phyloP scores from a whole-genome alignment of 768 basidiomycete genomes.

The Boletus fagicola region DNA sequence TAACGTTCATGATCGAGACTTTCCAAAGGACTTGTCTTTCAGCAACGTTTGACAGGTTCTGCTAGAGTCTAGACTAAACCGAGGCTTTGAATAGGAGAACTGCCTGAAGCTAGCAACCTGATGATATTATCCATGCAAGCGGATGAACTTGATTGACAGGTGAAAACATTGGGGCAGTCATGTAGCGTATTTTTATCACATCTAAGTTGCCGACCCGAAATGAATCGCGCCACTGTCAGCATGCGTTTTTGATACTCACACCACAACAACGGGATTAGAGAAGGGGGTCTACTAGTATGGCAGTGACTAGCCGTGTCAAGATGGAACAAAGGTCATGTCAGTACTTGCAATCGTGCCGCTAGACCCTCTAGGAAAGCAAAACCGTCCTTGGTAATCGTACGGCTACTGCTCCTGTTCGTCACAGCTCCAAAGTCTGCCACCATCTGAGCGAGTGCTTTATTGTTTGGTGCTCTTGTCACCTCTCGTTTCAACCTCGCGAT shows the following conservation, averaged over 20 bases:
- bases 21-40: neutral
- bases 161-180: conserved; percentile 1
- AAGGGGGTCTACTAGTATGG: too few relatives aligned
- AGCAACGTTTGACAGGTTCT: too few relatives aligned
- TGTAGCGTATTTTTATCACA: neutral
- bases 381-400: conserved; percentile 77
- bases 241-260: neutral
- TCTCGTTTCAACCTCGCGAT: conserved; percentile 57
- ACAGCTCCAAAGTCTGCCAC: conserved; percentile 69
- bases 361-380: conserved; percentile 66
- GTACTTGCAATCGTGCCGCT: conserved; percentile 46
- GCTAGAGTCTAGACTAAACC: neutral
- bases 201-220: neutral
- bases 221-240: neutral
- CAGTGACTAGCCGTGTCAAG: neutral
- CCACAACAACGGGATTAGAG: neutral
- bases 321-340: conserved; percentile 13
- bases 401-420: conserved; percentile 64
- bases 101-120: neutral
- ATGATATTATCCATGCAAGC: neutral
- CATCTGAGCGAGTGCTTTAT: conserved; percentile 59
- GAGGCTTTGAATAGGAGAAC: neutral
- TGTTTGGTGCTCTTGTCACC: conserved; percentile 49
- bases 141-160: neutral
- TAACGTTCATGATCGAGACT: neutral